A percentile compares a stretch with the other conserved stretches of the same genome.
Evolutionary conservation across 495 filamentous ascomycete genomes (phyloP).

Genomic region (Lepraria neglecta): DNA sequence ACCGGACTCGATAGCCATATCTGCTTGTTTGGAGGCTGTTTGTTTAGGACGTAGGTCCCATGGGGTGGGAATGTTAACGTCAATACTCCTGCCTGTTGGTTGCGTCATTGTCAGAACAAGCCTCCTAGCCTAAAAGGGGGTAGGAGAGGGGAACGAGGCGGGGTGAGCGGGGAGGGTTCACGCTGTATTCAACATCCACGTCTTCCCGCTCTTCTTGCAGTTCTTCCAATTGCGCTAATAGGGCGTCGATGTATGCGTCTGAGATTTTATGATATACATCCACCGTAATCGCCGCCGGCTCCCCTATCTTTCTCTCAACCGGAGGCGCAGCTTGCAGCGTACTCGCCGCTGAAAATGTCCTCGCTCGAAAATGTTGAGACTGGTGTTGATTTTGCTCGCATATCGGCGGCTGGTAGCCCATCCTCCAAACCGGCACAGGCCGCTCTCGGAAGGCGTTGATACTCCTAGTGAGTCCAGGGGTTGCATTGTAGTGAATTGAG

Average conservation of each 20-base stretch:
- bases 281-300: background rate
- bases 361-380: background rate
- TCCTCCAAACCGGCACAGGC: too few species aligned
- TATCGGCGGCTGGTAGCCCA: too few species aligned
- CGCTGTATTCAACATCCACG: slow-evolving; percentile 53
- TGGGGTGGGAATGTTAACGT: slow-evolving; percentile 57
- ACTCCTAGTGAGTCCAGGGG: too few species aligned
- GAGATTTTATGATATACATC: slow-evolving; percentile 44
- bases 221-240: slow-evolving; percentile 43
- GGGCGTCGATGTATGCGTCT: slow-evolving; percentile 45
- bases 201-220: slow-evolving; percentile 42
- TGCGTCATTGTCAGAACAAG: background rate
- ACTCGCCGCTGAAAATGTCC: background rate
- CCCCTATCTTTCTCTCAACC: background rate
- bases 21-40: slow-evolving; percentile 94
- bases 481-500: too few species aligned
- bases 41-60: slow-evolving; percentile 90
- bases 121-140: too few species aligned
- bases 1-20: slow-evolving; percentile 93
- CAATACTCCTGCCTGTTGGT: slow-evolving; percentile 69
- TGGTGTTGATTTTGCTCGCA: background rate
- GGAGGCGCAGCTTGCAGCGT: background rate
- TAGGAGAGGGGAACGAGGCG: slow-evolving; percentile 9
- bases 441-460: too few species aligned
- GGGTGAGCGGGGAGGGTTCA: slow-evolving; percentile 30